Evolutionary conservation across 306 rosid species (phyloP).

Genomic region (Macrotyloma uniflorum): DNA sequence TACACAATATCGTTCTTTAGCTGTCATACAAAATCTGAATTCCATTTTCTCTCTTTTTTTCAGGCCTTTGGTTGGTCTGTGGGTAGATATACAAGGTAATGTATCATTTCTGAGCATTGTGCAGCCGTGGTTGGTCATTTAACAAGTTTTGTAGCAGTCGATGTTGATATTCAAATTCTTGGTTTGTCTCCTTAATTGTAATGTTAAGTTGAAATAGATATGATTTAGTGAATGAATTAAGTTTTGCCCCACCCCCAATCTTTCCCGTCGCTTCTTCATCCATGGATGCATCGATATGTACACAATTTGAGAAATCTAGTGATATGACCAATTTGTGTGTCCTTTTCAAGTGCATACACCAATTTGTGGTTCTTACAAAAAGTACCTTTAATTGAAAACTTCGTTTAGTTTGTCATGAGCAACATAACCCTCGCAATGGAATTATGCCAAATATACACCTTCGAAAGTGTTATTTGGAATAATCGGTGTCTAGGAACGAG

Average conservation of each 20-base stretch:
- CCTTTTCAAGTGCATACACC: conserved; percentile 16
- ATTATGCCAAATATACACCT: neutral
- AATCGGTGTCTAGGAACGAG: neutral
- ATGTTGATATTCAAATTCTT: conserved; percentile 52
- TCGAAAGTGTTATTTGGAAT: neutral
- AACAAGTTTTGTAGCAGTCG: conserved; percentile 55
- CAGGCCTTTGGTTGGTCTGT: conserved; percentile 49
- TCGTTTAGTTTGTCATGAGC: neutral
- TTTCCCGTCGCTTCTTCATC: conserved; percentile 16
- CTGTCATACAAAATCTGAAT: conserved; percentile 21
- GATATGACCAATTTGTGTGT: conserved; percentile 34
- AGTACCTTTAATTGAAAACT: neutral
- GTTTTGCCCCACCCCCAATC: neutral
- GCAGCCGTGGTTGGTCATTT: conserved; percentile 50
- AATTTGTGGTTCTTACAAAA: conserved; percentile 10
- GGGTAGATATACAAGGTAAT: conserved; percentile 46
- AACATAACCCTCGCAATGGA: neutral
- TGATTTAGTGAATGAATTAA: conserved; percentile 44
- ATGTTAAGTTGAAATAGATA: conserved; percentile 44
- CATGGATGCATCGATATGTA: conserved; percentile 43
- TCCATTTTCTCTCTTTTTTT: conserved; percentile 10
- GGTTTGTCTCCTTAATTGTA: conserved; percentile 46
- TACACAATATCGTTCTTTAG: neutral
- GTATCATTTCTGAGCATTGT: conserved; percentile 52
- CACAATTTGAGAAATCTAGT: conserved; percentile 41